Evolutionary conservation across 768 basidiomycete genomes (phyloP), one percentile per base, ranked within the genome.

Genomic region (Rhodotorula diobovata): DNA sequence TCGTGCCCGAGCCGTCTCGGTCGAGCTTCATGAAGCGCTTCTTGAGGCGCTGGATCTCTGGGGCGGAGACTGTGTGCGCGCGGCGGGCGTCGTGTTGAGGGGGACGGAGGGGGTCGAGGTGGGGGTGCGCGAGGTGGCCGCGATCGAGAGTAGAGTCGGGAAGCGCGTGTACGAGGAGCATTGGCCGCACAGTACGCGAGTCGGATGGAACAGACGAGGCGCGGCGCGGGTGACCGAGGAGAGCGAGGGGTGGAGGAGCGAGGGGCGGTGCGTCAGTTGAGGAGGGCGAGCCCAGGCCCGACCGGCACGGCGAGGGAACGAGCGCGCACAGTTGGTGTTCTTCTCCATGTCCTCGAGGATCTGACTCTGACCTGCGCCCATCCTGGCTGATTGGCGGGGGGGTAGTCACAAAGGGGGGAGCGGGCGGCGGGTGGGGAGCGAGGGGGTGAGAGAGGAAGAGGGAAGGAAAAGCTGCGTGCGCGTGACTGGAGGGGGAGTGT

Each of bases 21-120:
- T 99, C 96, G 76, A 99, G 89, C 83, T 99, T 99, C 93, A 98
- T 97, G 81, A 99, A 98, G 64, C 96, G 89, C 81, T 97, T 98
- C 86, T 96, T 96, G 77, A 98, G 85, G 64, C 96, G 86, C 76
- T 97, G 91, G 76, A 99, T 83, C 82, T 99, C 96, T 59, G 88
- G 86, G 60, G 89, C 90, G 30, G 91, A 97, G 88, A 99, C 96
- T 98, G 79, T 7, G 30, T 0, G 28, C 10, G 2, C 32, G 46
- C 51, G 53, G 45, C 28, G 32, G 50, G n/a, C n/a, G n/a, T n/a
- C n/a, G n/a, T n/a, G n/a, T n/a, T 35, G 63, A 43, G 39, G 28
- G 51, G 41, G 58, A 30, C 23, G n/a, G 32, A 1, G 60, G 32
- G 4, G 61, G 41, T 4, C 20, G 34, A 10, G 14, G 34, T 30